Evolutionary conservation across 805 yeast genomes (phyloP).

Genomic region (Saturnispora bothae): DNA sequence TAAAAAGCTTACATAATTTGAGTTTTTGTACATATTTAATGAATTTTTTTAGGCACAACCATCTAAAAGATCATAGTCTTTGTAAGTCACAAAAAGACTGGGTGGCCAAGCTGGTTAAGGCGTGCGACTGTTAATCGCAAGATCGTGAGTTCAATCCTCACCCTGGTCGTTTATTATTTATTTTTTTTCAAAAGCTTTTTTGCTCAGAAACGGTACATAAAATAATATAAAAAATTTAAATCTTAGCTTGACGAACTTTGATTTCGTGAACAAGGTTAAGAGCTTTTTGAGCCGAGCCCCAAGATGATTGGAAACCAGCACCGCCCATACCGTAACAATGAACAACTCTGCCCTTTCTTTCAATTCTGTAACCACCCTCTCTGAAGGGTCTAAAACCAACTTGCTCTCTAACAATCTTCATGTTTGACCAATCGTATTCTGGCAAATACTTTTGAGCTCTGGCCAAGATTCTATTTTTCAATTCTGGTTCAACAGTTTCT

Average conservation of each 20-base stretch:
- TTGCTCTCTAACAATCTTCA: slow-evolving; percentile 40
- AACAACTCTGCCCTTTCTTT: slow-evolving; percentile 38
- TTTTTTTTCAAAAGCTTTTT: background rate
- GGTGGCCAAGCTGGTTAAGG: slow-evolving; percentile 54
- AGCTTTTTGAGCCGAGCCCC: slow-evolving; percentile 49
- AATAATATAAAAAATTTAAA: background rate
- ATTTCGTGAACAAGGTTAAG: slow-evolving; percentile 4
- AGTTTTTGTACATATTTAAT: too few relatives aligned
- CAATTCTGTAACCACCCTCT: slow-evolving; percentile 47
- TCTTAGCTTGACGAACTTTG: slow-evolving; percentile 3
- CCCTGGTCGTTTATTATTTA: slow-evolving; percentile 34
- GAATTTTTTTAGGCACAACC: too few relatives aligned
- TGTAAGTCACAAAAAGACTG: slow-evolving; percentile 29
- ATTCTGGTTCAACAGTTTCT: slow-evolving; percentile 29
- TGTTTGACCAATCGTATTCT: slow-evolving; percentile 26
- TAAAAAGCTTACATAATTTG: too few relatives aligned
- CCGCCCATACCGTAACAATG: slow-evolving; percentile 40
- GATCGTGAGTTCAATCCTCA: slow-evolving; percentile 55
- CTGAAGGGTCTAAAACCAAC: slow-evolving; percentile 66
- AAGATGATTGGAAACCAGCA: slow-evolving; percentile 39
- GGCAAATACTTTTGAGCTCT: slow-evolving; percentile 36
- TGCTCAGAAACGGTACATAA: background rate
- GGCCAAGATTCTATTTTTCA: slow-evolving; percentile 37
- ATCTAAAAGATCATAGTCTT: too few relatives aligned
- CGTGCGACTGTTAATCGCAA: slow-evolving; percentile 58